Conservation (phyloP, 2,329 filamentous ascomycete genomes). For the Alternaria brassicicola region DNA sequence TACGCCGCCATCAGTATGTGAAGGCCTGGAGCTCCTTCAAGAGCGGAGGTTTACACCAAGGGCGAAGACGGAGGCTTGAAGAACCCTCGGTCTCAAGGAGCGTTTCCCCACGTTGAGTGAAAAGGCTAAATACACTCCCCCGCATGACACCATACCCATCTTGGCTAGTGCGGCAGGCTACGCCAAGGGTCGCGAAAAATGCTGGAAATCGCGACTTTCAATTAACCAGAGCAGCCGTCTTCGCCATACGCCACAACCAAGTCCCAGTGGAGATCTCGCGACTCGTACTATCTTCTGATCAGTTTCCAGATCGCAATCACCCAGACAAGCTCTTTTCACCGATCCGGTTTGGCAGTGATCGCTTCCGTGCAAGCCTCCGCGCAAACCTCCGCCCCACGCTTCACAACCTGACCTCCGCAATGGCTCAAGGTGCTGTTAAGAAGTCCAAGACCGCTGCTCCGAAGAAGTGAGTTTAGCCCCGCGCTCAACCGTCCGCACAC, state of each 20-base stretch:
- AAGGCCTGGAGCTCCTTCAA: not conserved
- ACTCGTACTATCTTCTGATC: not conserved
- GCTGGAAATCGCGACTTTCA: conserved; percentile 14
- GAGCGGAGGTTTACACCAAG: not conserved
- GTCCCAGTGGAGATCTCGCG: not conserved
- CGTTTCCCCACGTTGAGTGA: conserved; percentile 15
- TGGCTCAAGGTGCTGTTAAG: conserved; percentile 59
- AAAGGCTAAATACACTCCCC: conserved; percentile 39
- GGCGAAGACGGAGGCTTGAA: conserved; percentile 21
- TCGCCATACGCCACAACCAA: not conserved
- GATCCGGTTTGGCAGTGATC: not conserved
- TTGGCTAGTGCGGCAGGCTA: conserved; percentile 11
- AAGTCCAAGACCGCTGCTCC: conserved; percentile 50
- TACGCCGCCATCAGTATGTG: too few species aligned
- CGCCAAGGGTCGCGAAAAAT: conserved; percentile 23
- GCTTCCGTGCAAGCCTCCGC: not conserved
- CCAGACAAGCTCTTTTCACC: not conserved
- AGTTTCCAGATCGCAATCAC: not conserved
- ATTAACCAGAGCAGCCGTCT: conserved; percentile 16
- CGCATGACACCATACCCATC: conserved; percentile 21
- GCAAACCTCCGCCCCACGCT: conserved; percentile 9
- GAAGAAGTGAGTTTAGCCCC: conserved; percentile 44
- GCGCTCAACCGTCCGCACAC: not conserved
- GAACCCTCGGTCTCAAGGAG: conserved; percentile 37
- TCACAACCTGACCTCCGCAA: conserved; percentile 24